phyloP scores from a whole-genome alignment of 805 yeast species.

The Saccharomycopsis synnaedendra region DNA sequence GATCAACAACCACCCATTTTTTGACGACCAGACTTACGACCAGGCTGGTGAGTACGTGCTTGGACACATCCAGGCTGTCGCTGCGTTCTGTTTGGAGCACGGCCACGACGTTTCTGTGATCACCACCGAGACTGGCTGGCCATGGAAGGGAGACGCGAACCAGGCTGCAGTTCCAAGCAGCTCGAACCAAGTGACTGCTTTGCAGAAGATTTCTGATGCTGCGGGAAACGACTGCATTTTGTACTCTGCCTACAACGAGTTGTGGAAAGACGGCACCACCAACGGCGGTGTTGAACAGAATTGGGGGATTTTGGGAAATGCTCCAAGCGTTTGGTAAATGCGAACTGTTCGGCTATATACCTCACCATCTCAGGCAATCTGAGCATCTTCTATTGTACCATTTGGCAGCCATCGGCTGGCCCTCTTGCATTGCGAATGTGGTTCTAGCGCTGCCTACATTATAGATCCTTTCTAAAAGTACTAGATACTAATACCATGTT shows the following conservation, averaged over 20 bases:
- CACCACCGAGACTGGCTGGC: constrained; percentile 63
- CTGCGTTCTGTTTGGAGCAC: constrained; percentile 9
- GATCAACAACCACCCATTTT: constrained; percentile 57
- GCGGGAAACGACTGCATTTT: constrained; percentile 40
- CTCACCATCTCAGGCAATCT: too few species aligned
- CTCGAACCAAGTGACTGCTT: constrained; percentile 39
- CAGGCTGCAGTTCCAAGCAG: constrained; percentile 45
- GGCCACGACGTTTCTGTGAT: constrained; percentile 28
- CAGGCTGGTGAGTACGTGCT: constrained; percentile 13
- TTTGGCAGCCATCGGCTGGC: too few species aligned
- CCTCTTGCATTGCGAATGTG: too few species aligned
- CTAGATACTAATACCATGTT: too few species aligned
- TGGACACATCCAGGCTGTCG: constrained; percentile 10
- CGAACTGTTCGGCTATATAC: too few species aligned
- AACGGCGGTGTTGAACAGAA: constrained; percentile 37
- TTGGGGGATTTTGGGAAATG: constrained; percentile 35
- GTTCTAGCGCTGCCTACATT: too few species aligned
- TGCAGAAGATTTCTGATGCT: constrained; percentile 34
- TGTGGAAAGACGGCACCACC: constrained; percentile 48
- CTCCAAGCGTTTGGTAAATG: constrained; percentile 12
- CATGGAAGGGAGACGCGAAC: constrained; percentile 41
- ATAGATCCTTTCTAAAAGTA: too few species aligned
- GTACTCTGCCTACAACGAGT: constrained; percentile 53
- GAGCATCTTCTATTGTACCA: too few species aligned
- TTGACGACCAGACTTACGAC: constrained; percentile 18